These are phyloP conservation scores for Fusarium anthophilum DNA, from an alignment of 2,329 filamentous ascomycete genomes.

Conservation along the genomic window DNA sequence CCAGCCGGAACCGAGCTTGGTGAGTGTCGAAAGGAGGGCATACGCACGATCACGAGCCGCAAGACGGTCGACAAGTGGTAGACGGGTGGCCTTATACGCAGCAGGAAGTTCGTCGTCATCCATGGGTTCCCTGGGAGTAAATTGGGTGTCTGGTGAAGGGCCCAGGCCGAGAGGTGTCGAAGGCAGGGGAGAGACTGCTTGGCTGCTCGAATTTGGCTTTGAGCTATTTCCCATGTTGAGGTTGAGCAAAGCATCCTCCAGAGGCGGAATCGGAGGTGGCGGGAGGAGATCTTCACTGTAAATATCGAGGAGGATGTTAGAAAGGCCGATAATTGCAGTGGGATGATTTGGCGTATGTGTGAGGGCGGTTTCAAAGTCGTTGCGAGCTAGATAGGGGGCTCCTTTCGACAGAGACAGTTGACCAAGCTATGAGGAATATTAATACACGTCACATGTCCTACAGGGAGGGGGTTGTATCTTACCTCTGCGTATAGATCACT, in stretches of 20 bases:
- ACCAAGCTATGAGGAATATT: constrained; percentile 65
- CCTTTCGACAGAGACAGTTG: constrained; percentile 70
- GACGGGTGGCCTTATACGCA: constrained; percentile 66
- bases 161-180: constrained; percentile 60
- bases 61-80: constrained; percentile 82
- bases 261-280: constrained; percentile 60
- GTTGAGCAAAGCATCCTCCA: constrained; percentile 42
- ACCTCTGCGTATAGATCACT: constrained; percentile 86
- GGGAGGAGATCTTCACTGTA: constrained; percentile 76
- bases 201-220: constrained; percentile 2
- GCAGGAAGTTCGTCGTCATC: constrained; percentile 57
- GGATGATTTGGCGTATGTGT: constrained; percentile 83
- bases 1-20: constrained; percentile 88
- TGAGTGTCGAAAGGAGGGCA: constrained; percentile 81
- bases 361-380: constrained; percentile 84
- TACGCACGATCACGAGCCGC: constrained; percentile 90
- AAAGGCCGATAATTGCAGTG: constrained; percentile 81
- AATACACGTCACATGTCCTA: neutral
- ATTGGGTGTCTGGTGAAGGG: constrained; percentile 34
- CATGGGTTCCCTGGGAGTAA: constrained; percentile 26
- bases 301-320: constrained; percentile 86
- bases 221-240: neutral
- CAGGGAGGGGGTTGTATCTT: constrained; percentile 47
- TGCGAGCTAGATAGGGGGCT: constrained; percentile 73
- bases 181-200: constrained; percentile 47